These are phyloP conservation scores for Entomophthora muscae DNA, from an alignment of 371 early-diverging fungal genomes.

Conservation along the genomic window DNA sequence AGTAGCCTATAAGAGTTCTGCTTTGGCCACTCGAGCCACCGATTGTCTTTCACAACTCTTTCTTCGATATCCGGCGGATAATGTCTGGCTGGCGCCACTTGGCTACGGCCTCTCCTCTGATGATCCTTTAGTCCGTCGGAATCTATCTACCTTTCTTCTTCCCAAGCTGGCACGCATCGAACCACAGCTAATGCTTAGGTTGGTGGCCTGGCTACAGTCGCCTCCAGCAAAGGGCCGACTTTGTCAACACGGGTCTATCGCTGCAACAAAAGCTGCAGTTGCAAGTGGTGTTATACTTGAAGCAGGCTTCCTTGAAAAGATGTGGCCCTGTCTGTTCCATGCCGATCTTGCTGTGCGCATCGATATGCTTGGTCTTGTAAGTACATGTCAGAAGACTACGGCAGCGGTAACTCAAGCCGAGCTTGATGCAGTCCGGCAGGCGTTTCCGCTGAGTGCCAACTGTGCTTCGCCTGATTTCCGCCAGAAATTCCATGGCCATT, in stretches of 20 bases:
- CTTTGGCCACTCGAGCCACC: conserved; percentile 39
- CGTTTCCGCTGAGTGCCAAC: conserved; percentile 30
- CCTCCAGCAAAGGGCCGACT: background rate
- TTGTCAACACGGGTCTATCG: background rate
- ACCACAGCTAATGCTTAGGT: background rate
- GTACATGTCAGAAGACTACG: conserved; percentile 49
- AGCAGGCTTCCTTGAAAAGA: conserved; percentile 16
- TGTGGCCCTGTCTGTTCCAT: conserved; percentile 39
- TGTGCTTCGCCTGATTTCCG: conserved; percentile 59
- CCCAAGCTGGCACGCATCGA: background rate
- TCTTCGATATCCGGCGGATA: conserved; percentile 1
- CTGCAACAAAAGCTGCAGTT: background rate
- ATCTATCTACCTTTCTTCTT: conserved; percentile 17
- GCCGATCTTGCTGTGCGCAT: conserved; percentile 53
- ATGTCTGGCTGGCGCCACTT: conserved; percentile 16
- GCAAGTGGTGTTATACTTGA: background rate
- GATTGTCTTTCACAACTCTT: conserved; percentile 19
- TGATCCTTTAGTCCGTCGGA: conserved; percentile 16
- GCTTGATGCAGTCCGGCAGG: background rate
- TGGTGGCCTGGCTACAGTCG: background rate
- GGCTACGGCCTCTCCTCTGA: conserved; percentile 17
- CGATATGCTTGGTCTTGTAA: conserved; percentile 61
- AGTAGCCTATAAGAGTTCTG: conserved; percentile 35
- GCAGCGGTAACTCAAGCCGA: conserved; percentile 36
- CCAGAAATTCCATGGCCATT: conserved; percentile 41